These are phyloP conservation scores for Ampelomyces quisqualis DNA, from an alignment of 2,329 filamentous ascomycete species.

Conservation along the genomic window DNA sequence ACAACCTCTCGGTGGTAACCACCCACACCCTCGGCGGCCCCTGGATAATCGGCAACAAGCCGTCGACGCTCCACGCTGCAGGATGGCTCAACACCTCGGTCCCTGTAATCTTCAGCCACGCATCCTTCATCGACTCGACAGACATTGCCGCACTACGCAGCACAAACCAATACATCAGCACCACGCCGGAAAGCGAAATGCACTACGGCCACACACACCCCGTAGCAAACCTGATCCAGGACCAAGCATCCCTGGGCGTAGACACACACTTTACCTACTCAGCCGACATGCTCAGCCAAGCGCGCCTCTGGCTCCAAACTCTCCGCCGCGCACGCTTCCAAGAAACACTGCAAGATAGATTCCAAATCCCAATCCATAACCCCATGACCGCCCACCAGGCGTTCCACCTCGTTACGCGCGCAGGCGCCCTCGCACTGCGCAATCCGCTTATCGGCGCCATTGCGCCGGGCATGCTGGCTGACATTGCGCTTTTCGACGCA, in stretches of 20 bases:
- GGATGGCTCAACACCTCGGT: conserved; percentile 46
- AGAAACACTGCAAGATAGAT: conserved; percentile 41
- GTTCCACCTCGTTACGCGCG: conserved; percentile 57
- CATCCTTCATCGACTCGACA: conserved; percentile 41
- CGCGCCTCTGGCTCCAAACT: conserved; percentile 57
- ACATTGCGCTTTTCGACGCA: conserved; percentile 57
- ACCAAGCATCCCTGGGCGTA: conserved; percentile 56
- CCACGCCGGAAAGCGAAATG: conserved; percentile 61
- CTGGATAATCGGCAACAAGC: conserved; percentile 12
- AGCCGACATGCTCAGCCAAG: conserved; percentile 50
- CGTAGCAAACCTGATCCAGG: conserved; percentile 47
- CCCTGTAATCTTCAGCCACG: conserved; percentile 58
- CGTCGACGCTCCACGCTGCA: conserved; percentile 29
- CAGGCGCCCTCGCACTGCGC: conserved; percentile 55
- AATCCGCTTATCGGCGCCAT: conserved; percentile 56
- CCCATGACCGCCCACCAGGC: conserved; percentile 58
- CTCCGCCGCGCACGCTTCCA: conserved; percentile 46
- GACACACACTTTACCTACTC: conserved; percentile 58
- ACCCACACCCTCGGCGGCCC: conserved; percentile 29
- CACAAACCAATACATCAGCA: conserved; percentile 57
- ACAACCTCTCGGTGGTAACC: conserved; percentile 47
- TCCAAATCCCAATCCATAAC: conserved; percentile 50
- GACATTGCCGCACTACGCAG: conserved; percentile 40
- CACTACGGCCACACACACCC: conserved; percentile 59
- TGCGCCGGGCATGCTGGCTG: conserved; percentile 54